phyloP scores from a whole-genome alignment of 2,329 filamentous ascomycete genomes.

The Phyllosticta ampelicida region DNA sequence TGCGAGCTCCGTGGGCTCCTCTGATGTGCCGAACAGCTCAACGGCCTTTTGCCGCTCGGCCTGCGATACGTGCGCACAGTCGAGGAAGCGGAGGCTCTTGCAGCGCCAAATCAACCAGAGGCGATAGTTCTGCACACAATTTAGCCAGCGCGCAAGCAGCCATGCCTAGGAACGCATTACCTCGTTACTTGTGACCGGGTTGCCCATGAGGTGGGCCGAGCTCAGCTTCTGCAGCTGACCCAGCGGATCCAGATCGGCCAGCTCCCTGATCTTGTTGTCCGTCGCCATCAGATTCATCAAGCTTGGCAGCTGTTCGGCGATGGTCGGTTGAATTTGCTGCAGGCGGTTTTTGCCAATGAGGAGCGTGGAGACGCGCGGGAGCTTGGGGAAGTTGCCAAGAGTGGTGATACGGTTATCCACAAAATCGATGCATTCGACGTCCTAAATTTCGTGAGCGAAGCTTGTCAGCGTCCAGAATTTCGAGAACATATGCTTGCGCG shows the following conservation, averaged over 20 bases:
- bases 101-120: conserved; percentile 84
- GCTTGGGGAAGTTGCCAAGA: conserved; percentile 85
- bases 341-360: conserved; percentile 86
- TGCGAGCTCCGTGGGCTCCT: conserved; percentile 71
- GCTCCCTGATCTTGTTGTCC: conserved; percentile 69
- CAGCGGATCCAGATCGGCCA: conserved; percentile 81
- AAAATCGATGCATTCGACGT: conserved; percentile 94
- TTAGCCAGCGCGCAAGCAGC: background rate
- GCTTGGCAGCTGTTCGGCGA: conserved; percentile 69
- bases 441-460: conserved; percentile 38
- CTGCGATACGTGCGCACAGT: conserved; percentile 85
- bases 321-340: conserved; percentile 62
- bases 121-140: conserved; percentile 63
- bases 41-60: conserved; percentile 64
- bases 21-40: conserved; percentile 71
- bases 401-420: conserved; percentile 94
- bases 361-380: conserved; percentile 75
- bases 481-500: background rate
- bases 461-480: background rate
- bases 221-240: conserved; percentile 57
- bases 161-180: conserved; percentile 39
- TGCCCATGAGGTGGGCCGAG: conserved; percentile 72
- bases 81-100: conserved; percentile 76
- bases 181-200: conserved; percentile 87
- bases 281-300: conserved; percentile 73